A percentile compares a stretch with the other conserved stretches of the same genome.
Conservation (phyloP, 2,329 filamentous ascomycete species). For the Colletotrichum aenigma region DNA sequence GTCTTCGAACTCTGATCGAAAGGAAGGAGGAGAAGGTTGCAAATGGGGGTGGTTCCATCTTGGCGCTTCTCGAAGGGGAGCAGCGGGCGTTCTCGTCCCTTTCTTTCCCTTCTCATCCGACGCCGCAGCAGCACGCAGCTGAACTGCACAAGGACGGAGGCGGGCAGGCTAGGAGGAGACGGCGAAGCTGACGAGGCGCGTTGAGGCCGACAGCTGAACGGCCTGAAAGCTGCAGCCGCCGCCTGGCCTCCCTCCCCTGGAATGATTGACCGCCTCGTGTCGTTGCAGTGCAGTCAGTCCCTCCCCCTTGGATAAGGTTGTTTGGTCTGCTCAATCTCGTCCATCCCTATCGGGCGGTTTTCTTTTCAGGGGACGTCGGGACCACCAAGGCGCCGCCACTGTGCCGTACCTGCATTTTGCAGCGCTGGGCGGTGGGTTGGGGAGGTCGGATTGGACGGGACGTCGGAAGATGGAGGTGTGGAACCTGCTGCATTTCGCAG, state of each 20-base stretch:
- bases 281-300: not conserved
- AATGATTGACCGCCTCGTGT: not conserved
- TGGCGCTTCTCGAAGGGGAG: not conserved
- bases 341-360: not conserved
- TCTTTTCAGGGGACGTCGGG: not conserved
- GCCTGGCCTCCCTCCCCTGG: not conserved
- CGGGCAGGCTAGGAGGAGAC: not conserved
- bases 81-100: not conserved
- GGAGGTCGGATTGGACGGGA: not conserved
- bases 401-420: conserved; percentile 10
- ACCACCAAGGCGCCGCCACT: not conserved
- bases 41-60: not conserved
- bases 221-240: not conserved
- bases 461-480: not conserved
- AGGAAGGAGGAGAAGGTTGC: not conserved
- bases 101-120: not conserved
- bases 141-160: not conserved
- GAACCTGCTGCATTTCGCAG: not conserved
- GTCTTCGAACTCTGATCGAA: not conserved
- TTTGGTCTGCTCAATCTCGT: not conserved
- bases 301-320: conserved; percentile 6
- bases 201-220: not conserved
- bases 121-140: not conserved
- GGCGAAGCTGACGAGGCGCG: not conserved
- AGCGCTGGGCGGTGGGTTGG: not conserved